Percentiles rank a stretch among this genome's conserved stretches.
phyloP scores from a whole-genome alignment of 169 alveolate genomes.

The Plasmodium vivax region DNA sequence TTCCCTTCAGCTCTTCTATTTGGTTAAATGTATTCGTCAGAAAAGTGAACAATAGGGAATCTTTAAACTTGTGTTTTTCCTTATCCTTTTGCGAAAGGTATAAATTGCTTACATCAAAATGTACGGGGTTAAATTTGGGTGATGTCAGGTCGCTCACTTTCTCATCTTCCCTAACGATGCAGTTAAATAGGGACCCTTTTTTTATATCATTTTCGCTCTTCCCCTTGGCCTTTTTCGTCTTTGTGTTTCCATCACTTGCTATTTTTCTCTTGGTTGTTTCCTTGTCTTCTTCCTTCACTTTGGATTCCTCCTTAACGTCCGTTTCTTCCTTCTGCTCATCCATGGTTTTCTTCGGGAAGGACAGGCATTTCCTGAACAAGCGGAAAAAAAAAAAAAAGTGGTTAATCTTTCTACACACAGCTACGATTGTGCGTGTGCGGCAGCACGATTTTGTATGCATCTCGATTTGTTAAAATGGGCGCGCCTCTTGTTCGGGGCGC shows the following conservation, averaged over 20 bases:
- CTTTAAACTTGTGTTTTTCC: conserved; percentile 70
- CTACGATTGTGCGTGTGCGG: not conserved
- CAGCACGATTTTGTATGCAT: not conserved
- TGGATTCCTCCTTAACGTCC: not conserved
- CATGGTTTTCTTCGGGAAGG: conserved; percentile 15
- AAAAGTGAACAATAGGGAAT: conserved; percentile 78
- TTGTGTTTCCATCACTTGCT: conserved; percentile 17
- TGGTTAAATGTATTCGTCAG: conserved; percentile 84
- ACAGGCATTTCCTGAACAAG: conserved; percentile 32
- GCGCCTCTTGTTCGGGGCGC: not conserved
- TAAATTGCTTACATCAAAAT: conserved; percentile 77
- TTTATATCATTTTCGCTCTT: conserved; percentile 73
- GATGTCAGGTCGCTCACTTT: conserved; percentile 80
- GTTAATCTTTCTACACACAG: not conserved
- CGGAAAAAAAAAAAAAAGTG: not conserved
- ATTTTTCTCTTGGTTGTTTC: conserved; percentile 39
- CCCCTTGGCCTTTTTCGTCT: conserved; percentile 19
- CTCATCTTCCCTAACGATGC: conserved; percentile 75
- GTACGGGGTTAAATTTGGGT: conserved; percentile 84
- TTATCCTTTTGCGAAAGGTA: conserved; percentile 74
- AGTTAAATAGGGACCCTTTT: conserved; percentile 83
- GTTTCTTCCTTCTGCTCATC: conserved; percentile 25
- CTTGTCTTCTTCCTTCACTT: conserved; percentile 9
- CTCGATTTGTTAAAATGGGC: not conserved
- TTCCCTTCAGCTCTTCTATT: conserved; percentile 88